Evolutionary conservation across 164 flowering plant genomes (phyloP).

Genomic region (Pachysandra terminalis): DNA sequence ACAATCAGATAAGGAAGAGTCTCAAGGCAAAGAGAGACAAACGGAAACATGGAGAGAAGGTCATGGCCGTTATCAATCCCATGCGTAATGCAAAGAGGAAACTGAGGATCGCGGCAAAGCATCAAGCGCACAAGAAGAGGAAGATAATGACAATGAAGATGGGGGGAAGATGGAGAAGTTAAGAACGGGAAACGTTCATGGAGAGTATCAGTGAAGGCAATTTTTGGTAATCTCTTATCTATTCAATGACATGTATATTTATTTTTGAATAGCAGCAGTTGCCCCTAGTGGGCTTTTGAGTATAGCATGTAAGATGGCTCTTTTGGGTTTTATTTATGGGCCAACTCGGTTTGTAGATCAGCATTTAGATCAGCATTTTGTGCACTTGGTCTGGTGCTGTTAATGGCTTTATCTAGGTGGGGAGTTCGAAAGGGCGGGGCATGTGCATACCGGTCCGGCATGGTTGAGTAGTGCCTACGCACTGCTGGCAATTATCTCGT

Average conservation of each 20-base stretch:
- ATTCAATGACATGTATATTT: not conserved
- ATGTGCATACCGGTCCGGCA: too few relatives aligned
- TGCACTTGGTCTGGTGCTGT: too few relatives aligned
- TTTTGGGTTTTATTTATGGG: not conserved
- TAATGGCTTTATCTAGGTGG: too few relatives aligned
- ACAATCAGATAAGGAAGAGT: conserved; percentile 51
- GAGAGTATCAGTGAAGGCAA: conserved; percentile 4
- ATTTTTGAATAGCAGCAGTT: not conserved
- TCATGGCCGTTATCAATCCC: conserved; percentile 82
- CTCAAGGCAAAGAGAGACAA: conserved; percentile 71
- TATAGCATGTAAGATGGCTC: too few relatives aligned
- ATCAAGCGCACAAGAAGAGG: conserved; percentile 72
- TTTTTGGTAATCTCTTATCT: too few relatives aligned
- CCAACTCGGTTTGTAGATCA: not conserved
- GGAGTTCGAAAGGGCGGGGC: too few relatives aligned
- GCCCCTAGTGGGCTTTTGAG: too few relatives aligned
- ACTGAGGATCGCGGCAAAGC: conserved; percentile 57
- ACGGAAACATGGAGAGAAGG: conserved; percentile 67
- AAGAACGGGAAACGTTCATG: not conserved
- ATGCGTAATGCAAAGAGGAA: conserved; percentile 82
- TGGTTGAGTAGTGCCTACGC: too few relatives aligned
- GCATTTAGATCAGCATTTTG: too few relatives aligned
- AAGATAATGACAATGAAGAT: conserved; percentile 71
- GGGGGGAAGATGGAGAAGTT: conserved; percentile 45
- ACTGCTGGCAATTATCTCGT: too few relatives aligned